phyloP scores from a whole-genome alignment of 768 basidiomycete species.

The Tricholoma bakamatsutake region DNA sequence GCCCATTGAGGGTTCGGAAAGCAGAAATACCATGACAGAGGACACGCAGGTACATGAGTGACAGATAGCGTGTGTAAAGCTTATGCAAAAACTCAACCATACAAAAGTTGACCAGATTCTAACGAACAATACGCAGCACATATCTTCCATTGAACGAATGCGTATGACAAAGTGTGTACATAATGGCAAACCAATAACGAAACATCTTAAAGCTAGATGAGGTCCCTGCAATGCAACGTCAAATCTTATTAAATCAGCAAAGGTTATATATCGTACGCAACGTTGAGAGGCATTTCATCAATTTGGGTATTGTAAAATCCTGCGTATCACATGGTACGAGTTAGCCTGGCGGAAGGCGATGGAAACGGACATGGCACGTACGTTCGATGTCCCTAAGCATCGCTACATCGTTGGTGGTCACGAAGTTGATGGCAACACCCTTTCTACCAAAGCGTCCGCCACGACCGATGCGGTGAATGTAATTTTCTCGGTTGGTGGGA shows the following conservation, averaged over 20 bases:
- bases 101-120: too few relatives aligned
- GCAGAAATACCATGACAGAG: neutral
- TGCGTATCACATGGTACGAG: slow-evolving; percentile 17
- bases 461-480: slow-evolving; percentile 98
- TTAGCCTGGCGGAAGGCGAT: slow-evolving; percentile 7
- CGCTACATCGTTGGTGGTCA: slow-evolving; percentile 88
- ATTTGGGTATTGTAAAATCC: slow-evolving; percentile 96
- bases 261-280: slow-evolving; percentile 60
- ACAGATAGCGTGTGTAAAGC: neutral
- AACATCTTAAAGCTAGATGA: slow-evolving; percentile 47
- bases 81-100: too few relatives aligned
- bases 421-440: slow-evolving; percentile 98
- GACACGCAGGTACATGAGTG: neutral
- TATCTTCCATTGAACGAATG: neutral
- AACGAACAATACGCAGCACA: too few relatives aligned
- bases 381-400: slow-evolving; percentile 95
- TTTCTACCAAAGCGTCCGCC: slow-evolving; percentile 97
- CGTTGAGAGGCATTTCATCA: slow-evolving; percentile 97
- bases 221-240: slow-evolving; percentile 46
- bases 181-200: slow-evolving; percentile 8
- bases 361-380: slow-evolving; percentile 34
- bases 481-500: slow-evolving; percentile 94
- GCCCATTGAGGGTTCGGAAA: neutral
- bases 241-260: neutral
- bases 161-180: neutral